Base-by-base conservation (phyloP, 169 alveolate species). In the Plasmodium knowlesi region DNA sequence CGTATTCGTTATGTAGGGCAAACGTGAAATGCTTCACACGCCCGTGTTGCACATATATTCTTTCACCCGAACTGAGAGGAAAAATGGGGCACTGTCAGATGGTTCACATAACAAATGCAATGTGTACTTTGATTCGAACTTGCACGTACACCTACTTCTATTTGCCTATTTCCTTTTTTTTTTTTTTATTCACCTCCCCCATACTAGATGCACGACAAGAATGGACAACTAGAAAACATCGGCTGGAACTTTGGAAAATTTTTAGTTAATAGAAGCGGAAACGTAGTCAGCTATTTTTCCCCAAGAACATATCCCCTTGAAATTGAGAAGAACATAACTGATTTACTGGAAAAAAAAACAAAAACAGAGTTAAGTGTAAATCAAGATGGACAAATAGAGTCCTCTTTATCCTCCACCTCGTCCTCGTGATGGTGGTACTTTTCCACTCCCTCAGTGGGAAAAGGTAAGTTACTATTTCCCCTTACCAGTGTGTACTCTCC, bases 221-320 rank as follows among this genome's bases (percentile, higher is more conserved):
- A 85, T 32, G 93, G 93, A 14, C 37, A 32, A 16, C 41, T 85
- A 74, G 82, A 85, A 50, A 85, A 74, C 78, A 85, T 85, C 53
- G 93, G 93, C 34, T 85, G 93, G 93, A 85, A 85, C 28, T 85
- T 85, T 85, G 93, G 93, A 30, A 85, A 85, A 73, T 85, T 85
- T 53, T 28, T 85, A 85, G 80, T 85, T n/a, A 78, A 85, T 28
- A 85, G 3, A 28, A 53, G 57, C n/a, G 93, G 93, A 85, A 32
- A 85, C 22, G 93, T 85, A 14, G 57, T 85, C 41, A 74, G 57
- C 6, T 85, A 85, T 28, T 73, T 22, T 85, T 85, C 93, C 10
- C 93, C 93, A 5, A 85, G 61, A 74, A 72, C 80, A 32, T 50
- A 53, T 19, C 93, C 93, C 39, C 57, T 73, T 32, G 79, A 85